phyloP scores from a whole-genome alignment of 768 basidiomycete species.

The Podaxis sp. region DNA sequence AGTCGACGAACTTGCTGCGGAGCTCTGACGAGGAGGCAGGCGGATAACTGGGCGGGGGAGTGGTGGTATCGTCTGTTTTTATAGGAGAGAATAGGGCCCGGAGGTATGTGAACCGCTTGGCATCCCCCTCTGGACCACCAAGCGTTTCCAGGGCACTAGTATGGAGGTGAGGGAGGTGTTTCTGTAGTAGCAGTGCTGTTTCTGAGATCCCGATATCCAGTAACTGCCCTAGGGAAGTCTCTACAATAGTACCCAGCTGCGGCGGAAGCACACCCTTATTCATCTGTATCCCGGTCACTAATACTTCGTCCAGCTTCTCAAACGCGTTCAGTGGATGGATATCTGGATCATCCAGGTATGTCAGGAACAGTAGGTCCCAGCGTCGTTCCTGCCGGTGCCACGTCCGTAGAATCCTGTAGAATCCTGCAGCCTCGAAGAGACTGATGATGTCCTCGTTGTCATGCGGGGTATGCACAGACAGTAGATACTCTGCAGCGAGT shows the following conservation, averaged over 20 bases:
- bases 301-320: constrained; percentile 59
- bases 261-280: constrained; percentile 53
- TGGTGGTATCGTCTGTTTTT: constrained; percentile 40
- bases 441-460: constrained; percentile 64
- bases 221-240: constrained; percentile 62
- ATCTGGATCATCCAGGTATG: constrained; percentile 75
- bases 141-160: constrained; percentile 56
- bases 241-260: constrained; percentile 54
- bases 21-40: constrained; percentile 52
- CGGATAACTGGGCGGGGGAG: constrained; percentile 27
- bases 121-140: constrained; percentile 37
- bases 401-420: constrained; percentile 85
- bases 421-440: constrained; percentile 81
- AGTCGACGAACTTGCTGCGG: constrained; percentile 61
- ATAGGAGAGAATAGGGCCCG: constrained; percentile 56
- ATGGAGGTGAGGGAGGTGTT: constrained; percentile 67
- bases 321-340: constrained; percentile 63
- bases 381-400: constrained; percentile 74
- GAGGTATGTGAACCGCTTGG: constrained; percentile 74
- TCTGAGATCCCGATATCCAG: constrained; percentile 57
- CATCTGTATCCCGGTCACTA: constrained; percentile 43
- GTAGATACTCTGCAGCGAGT: constrained; percentile 88
- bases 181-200: constrained; percentile 75
- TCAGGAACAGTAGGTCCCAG: constrained; percentile 74
- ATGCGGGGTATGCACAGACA: constrained; percentile 88